phyloP scores from a whole-genome alignment of 768 basidiomycete genomes.

The Candolleomyces aberdarensis region DNA sequence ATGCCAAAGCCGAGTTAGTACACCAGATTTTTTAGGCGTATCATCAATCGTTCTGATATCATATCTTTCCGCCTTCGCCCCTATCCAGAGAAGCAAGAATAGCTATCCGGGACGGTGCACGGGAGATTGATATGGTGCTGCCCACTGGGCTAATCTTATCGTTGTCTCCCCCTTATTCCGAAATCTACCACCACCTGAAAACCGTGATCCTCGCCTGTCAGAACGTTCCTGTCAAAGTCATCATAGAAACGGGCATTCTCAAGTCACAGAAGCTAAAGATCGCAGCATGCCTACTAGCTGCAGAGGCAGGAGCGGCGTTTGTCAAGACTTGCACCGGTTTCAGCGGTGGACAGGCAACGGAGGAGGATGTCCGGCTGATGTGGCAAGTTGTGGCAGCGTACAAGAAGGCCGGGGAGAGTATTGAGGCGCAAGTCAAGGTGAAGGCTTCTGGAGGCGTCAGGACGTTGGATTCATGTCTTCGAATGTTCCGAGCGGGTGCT shows the following conservation, averaged over 20 bases:
- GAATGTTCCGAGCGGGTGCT: slow-evolving; percentile 48
- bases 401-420: slow-evolving; percentile 25
- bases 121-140: slow-evolving; percentile 52
- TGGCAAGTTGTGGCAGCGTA: slow-evolving; percentile 30
- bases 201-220: slow-evolving; percentile 33
- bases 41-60: neutral
- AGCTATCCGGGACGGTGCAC: slow-evolving; percentile 44
- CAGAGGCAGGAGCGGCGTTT: slow-evolving; percentile 48
- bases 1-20: slow-evolving; percentile 43
- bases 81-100: slow-evolving; percentile 39
- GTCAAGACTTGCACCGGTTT: slow-evolving; percentile 59
- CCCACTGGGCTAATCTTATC: slow-evolving; percentile 46
- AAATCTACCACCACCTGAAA: slow-evolving; percentile 37
- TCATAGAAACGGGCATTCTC: slow-evolving; percentile 49
- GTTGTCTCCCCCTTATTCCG: slow-evolving; percentile 28
- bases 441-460: slow-evolving; percentile 54
- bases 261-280: slow-evolving; percentile 40
- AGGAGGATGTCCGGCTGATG: slow-evolving; percentile 44
- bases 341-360: slow-evolving; percentile 42
- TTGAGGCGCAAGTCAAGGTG: slow-evolving; percentile 31
- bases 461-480: slow-evolving; percentile 41
- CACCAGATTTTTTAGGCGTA: slow-evolving; percentile 1
- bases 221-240: slow-evolving; percentile 43
- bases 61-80: neutral
- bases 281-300: slow-evolving; percentile 42